Percentiles rank a stretch among this genome's conserved stretches.
Conservation (phyloP, 2,329 filamentous ascomycete species). For the Phyllosticta paracitricarpa region DNA sequence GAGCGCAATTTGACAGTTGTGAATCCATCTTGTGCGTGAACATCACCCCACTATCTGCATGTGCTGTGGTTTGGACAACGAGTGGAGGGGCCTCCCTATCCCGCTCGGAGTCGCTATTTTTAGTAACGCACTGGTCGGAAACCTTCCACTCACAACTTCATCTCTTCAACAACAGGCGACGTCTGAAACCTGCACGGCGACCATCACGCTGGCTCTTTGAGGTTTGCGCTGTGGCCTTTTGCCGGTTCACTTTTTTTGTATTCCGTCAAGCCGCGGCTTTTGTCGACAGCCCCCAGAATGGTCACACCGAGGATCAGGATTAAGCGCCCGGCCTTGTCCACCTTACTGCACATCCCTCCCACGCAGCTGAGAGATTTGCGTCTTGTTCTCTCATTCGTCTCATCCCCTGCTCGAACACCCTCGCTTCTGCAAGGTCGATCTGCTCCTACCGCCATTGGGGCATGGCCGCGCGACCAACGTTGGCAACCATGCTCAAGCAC, state of each 20-base stretch:
- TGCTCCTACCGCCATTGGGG: not conserved
- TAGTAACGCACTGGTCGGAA: not conserved
- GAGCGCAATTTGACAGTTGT: not conserved
- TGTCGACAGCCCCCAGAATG: constrained; percentile 5
- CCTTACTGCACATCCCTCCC: not conserved
- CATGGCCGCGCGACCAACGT: constrained; percentile 1
- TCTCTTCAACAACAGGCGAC: not conserved
- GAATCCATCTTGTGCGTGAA: not conserved
- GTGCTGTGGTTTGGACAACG: not conserved
- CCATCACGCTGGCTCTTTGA: not conserved
- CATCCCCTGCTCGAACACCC: not conserved
- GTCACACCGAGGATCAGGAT: constrained; percentile 2
- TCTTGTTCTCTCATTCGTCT: constrained; percentile 2
- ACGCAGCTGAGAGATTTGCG: not conserved
- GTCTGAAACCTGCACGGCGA: not conserved
- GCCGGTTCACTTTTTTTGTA: not conserved
- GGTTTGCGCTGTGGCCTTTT: not conserved
- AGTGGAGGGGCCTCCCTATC: not conserved
- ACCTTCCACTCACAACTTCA: not conserved
- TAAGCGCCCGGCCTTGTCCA: constrained; percentile 8
- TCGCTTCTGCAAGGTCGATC: constrained; percentile 10
- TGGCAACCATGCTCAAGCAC: not conserved
- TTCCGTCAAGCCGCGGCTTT: not conserved
- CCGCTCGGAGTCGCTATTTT: not conserved
- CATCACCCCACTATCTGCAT: not conserved